These are phyloP conservation scores for Capillidium heterosporum DNA, from an alignment of 371 early-diverging fungal genomes.

Conservation along the genomic window DNA sequence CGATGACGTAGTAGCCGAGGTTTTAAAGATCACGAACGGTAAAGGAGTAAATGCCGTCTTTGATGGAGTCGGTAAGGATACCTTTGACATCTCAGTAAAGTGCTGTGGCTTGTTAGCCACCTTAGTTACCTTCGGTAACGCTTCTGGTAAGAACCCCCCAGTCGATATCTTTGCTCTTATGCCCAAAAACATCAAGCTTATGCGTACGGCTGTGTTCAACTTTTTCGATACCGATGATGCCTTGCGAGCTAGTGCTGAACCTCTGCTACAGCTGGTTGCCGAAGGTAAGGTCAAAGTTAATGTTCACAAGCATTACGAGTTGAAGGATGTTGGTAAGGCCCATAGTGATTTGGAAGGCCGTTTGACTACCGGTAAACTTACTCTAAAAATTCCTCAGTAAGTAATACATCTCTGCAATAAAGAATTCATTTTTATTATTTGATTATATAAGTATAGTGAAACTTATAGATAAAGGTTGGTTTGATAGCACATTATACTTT, in stretches of 20 bases:
- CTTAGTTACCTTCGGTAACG: slow-evolving; percentile 82
- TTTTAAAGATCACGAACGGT: slow-evolving; percentile 32
- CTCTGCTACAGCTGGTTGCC: slow-evolving; percentile 33
- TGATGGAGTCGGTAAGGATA: slow-evolving; percentile 83
- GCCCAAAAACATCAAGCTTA: slow-evolving; percentile 50
- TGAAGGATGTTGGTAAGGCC: slow-evolving; percentile 53
- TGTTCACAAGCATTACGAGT: slow-evolving; percentile 51
- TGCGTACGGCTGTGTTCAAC: slow-evolving; percentile 57
- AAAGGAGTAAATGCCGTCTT: slow-evolving; percentile 70
- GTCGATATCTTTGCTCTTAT: slow-evolving; percentile 42
- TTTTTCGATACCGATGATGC: slow-evolving; percentile 54
- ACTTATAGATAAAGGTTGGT: too few species aligned
- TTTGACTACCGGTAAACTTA: slow-evolving; percentile 55
- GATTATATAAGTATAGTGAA: too few species aligned
- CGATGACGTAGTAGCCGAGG: slow-evolving; percentile 40
- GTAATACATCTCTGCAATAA: too few species aligned
- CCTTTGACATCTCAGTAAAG: slow-evolving; percentile 57
- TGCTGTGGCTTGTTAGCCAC: slow-evolving; percentile 55
- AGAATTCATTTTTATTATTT: too few species aligned
- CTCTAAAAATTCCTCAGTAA: too few species aligned
- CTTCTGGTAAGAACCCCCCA: slow-evolving; percentile 68
- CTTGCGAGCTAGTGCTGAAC: slow-evolving; percentile 30
- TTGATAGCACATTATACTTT: too few species aligned
- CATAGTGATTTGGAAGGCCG: slow-evolving; percentile 64
- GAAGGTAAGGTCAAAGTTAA: slow-evolving; percentile 33